These are phyloP conservation scores for Claviceps quebecensis DNA, from an alignment of 2,329 filamentous ascomycete genomes.

Conservation along the genomic window DNA sequence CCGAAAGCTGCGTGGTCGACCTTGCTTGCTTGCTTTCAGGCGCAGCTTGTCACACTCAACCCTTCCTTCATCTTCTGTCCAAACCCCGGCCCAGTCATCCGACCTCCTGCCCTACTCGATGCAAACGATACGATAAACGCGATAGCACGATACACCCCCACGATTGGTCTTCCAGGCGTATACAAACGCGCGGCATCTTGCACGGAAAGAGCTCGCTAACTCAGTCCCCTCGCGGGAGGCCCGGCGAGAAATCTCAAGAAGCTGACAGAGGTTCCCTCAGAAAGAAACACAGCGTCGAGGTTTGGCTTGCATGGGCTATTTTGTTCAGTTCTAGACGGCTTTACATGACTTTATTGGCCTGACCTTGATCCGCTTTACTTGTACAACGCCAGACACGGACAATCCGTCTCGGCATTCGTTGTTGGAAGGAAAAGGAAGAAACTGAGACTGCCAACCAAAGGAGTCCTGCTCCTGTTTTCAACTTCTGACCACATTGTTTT, in stretches of 20 bases:
- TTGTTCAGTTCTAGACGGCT: neutral
- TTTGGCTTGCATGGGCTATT: constrained; percentile 3
- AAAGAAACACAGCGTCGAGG: neutral
- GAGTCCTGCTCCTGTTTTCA: constrained; percentile 2
- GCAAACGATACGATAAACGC: neutral
- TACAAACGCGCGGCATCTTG: neutral
- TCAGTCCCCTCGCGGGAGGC: neutral
- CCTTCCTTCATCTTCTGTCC: neutral
- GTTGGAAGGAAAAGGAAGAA: constrained; percentile 5
- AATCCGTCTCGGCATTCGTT: constrained; percentile 4
- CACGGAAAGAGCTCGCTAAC: neutral
- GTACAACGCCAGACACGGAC: constrained; percentile 3
- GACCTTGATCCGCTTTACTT: constrained; percentile 4
- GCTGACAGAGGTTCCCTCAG: neutral
- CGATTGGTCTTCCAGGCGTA: neutral
- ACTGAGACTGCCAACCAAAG: constrained; percentile 2
- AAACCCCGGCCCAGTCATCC: neutral
- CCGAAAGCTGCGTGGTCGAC: constrained; percentile 1
- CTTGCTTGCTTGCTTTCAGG: neutral
- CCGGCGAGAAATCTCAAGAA: neutral
- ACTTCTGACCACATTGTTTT: constrained; percentile 4
- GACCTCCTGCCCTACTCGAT: neutral
- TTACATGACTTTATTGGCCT: neutral
- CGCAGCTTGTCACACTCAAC: neutral
- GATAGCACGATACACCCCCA: neutral